Evolutionary conservation across 1,139 yeast genomes (phyloP), one percentile per base, ranked within the genome.

Genomic region (Sugiyamaella neomexicana): DNA sequence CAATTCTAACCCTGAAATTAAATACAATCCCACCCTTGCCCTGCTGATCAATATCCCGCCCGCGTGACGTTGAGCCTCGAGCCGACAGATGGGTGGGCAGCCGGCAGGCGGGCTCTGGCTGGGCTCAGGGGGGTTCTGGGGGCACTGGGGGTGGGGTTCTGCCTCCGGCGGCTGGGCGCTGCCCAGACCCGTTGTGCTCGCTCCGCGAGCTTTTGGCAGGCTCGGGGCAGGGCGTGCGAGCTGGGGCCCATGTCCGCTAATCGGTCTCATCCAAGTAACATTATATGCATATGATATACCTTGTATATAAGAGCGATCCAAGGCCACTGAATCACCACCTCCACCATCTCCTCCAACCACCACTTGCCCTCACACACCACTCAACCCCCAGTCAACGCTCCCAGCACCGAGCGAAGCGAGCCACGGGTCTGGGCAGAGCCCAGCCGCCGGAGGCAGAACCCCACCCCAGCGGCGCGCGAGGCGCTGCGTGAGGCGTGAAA

Each of bases 361-460:
- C n/a, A n/a, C n/a, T n/a, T n/a, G n/a, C n/a, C n/a, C n/a, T n/a
- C n/a, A n/a, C n/a, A n/a, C n/a, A n/a, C n/a, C n/a, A n/a, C n/a
- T n/a, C n/a, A n/a, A n/a, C n/a, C n/a, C n/a, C n/a, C n/a, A n/a
- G n/a, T n/a, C n/a, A n/a, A n/a, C n/a, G n/a, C n/a, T n/a, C n/a
- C n/a, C n/a, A n/a, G n/a, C 34, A 7, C 10, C 34, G 34, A 29
- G 34, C 34, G 34, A 29, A 29, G 34, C 34, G 42, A 39, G 42
- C 42, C 15, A 39, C 42, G 42, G 42, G 42, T 39, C 42, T 39
- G 42, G 42, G 42, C 42, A n/a, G 42, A 39, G 42, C 42, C 42
- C 42, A 39, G 42, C 42, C 42, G 42, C 42, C 42, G 42, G 42
- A 39, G 42, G 42, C 42, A 38, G 31, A 27, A 9, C 5, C 5